phyloP scores from a whole-genome alignment of 371 early-diverging fungal genomes.

The Lichtheimia ramosa region DNA sequence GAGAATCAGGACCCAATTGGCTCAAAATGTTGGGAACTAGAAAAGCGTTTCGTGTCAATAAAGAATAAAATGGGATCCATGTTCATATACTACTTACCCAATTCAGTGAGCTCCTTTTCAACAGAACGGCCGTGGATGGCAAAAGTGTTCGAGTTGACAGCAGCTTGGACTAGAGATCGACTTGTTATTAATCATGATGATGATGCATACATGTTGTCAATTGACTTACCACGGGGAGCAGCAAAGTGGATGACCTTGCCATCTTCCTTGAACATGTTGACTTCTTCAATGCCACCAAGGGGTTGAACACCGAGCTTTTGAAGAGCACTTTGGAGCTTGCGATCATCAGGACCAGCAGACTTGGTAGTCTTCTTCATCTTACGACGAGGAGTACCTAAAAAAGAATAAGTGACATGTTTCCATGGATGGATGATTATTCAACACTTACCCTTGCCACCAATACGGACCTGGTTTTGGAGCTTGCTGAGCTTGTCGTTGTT shows the following conservation, averaged over 20 bases:
- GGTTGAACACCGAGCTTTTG: slow-evolving; percentile 89
- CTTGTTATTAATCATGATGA: too few relatives aligned
- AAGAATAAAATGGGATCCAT: background rate
- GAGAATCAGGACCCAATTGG: slow-evolving; percentile 95
- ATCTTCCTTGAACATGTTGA: slow-evolving; percentile 98
- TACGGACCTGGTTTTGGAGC: slow-evolving; percentile 90
- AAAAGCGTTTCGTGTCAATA: background rate
- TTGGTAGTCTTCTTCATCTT: slow-evolving; percentile 71
- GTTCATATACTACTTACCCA: slow-evolving; percentile 30
- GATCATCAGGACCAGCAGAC: slow-evolving; percentile 54
- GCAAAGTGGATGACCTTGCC: slow-evolving; percentile 93
- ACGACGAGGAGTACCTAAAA: slow-evolving; percentile 91
- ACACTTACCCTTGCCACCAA: slow-evolving; percentile 86
- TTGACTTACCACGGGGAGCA: slow-evolving; percentile 79
- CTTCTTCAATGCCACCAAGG: slow-evolving; percentile 89
- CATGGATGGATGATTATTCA: background rate
- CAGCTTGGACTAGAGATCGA: slow-evolving; percentile 72
- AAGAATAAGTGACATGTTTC: background rate
- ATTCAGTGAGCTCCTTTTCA: slow-evolving; percentile 90
- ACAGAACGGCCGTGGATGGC: slow-evolving; percentile 86
- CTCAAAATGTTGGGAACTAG: slow-evolving; percentile 89
- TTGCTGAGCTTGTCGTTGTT: slow-evolving; percentile 95
- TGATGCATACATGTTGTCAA: too few relatives aligned
- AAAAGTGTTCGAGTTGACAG: slow-evolving; percentile 88
- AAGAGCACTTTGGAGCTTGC: slow-evolving; percentile 83